Conservation (phyloP, 805 yeast genomes). For the Candida morakotiae region DNA sequence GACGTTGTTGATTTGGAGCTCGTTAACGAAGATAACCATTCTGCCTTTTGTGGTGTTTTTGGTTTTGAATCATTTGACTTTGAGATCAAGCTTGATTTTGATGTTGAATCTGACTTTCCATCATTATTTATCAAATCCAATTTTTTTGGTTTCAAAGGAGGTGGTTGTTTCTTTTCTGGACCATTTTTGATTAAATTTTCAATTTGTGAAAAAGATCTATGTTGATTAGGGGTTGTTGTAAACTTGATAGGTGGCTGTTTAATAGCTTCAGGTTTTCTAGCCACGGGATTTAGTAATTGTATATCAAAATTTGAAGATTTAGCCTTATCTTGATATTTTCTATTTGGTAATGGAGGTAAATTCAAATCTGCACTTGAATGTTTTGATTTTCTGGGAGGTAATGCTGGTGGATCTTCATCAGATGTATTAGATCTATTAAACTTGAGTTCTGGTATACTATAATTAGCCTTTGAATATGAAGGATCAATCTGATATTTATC, state of each 20-base stretch:
- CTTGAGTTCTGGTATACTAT: slow-evolving; percentile 9
- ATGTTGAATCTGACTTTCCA: neutral
- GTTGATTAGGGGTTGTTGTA: neutral
- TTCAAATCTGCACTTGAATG: slow-evolving; percentile 11
- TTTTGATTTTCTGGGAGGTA: slow-evolving; percentile 3
- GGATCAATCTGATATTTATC: neutral
- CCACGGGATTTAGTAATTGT: slow-evolving; percentile 8
- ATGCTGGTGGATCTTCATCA: neutral
- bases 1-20: slow-evolving; percentile 8
- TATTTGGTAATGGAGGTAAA: slow-evolving; percentile 13
- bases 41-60: slow-evolving; percentile 6
- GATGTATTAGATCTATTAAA: slow-evolving; percentile 6
- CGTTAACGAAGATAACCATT: slow-evolving; percentile 10
- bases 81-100: neutral
- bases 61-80: neutral
- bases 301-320: slow-evolving; percentile 1
- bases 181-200: slow-evolving; percentile 16
- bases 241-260: slow-evolving; percentile 11
- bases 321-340: slow-evolving; percentile 1
- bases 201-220: slow-evolving; percentile 18
- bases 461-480: neutral
- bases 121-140: neutral
- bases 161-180: slow-evolving; percentile 2
- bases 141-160: slow-evolving; percentile 4
- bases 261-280: slow-evolving; percentile 9